Evolutionary conservation across 169 alveolate genomes (phyloP).

Genomic region (Plasmodium malariae): DNA sequence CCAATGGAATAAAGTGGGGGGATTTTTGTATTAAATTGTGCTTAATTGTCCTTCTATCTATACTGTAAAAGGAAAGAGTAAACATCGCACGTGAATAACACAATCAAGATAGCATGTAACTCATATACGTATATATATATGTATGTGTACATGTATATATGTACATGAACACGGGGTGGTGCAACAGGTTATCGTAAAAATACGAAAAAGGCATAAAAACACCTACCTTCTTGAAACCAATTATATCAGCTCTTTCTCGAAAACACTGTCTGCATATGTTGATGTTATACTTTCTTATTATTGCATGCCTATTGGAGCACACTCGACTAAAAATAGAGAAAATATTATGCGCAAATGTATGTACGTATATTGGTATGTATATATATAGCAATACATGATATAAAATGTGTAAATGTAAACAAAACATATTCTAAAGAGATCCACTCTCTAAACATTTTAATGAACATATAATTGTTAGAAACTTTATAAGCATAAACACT

Average conservation of each 20-base stretch:
- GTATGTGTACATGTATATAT: not conserved
- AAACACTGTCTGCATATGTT: slow-evolving; percentile 99
- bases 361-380: not conserved
- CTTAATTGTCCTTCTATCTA: slow-evolving; percentile 33
- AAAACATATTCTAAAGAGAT: not conserved
- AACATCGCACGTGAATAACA: too few species aligned
- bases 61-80: slow-evolving; percentile 39
- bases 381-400: slow-evolving; percentile 8
- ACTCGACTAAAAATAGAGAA: slow-evolving; percentile 94
- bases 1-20: too few species aligned
- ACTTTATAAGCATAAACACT: too few species aligned
- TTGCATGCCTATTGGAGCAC: slow-evolving; percentile 97
- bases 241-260: slow-evolving; percentile 97
- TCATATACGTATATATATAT: too few species aligned
- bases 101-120: too few species aligned
- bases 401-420: not conserved
- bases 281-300: slow-evolving; percentile 98
- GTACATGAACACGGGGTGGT: not conserved
- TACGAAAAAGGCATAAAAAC: not conserved
- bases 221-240: slow-evolving; percentile 95
- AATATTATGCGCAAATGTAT: not conserved
- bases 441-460: not conserved
- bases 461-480: not conserved
- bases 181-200: not conserved
- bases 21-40: too few species aligned